Evolutionary conservation across 306 rosid species (phyloP).

Genomic region (Adenanthera pavonina): DNA sequence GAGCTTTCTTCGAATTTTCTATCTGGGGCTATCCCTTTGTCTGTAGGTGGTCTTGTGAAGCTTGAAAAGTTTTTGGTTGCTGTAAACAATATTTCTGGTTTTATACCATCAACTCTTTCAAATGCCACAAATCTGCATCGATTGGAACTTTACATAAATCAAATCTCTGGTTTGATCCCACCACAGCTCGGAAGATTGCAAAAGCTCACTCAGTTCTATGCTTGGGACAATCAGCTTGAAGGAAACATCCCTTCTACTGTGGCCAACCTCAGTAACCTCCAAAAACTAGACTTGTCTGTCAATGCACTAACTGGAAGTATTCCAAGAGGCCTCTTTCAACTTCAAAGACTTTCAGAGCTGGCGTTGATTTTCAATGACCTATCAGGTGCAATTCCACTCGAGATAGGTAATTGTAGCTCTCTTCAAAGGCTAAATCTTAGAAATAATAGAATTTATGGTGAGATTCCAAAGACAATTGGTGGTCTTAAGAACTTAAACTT

Average conservation of each 20-base stretch:
- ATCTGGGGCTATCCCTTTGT: constrained; percentile 59
- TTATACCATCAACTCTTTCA: constrained; percentile 56
- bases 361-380: constrained; percentile 60
- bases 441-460: constrained; percentile 53
- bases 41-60: constrained; percentile 46
- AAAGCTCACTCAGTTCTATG: constrained; percentile 53
- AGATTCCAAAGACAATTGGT: constrained; percentile 56
- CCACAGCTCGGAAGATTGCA: constrained; percentile 54
- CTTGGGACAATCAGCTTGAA: constrained; percentile 70
- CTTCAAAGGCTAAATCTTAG: constrained; percentile 56
- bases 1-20: constrained; percentile 62
- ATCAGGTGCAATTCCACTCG: constrained; percentile 61
- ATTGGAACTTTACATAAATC: constrained; percentile 58
- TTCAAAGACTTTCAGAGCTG: constrained; percentile 58
- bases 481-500: constrained; percentile 52
- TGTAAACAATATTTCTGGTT: constrained; percentile 60
- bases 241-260: constrained; percentile 65
- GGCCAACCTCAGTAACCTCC: constrained; percentile 47
- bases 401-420: constrained; percentile 63
- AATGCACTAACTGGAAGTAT: constrained; percentile 61
- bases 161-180: constrained; percentile 68
- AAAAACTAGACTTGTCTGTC: constrained; percentile 59
- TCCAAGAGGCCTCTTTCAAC: constrained; percentile 64
- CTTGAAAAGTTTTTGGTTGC: constrained; percentile 61
- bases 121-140: constrained; percentile 54